Evolutionary conservation across 164 flowering plant genomes (phyloP).

Genomic region (Vitis labrusca): DNA sequence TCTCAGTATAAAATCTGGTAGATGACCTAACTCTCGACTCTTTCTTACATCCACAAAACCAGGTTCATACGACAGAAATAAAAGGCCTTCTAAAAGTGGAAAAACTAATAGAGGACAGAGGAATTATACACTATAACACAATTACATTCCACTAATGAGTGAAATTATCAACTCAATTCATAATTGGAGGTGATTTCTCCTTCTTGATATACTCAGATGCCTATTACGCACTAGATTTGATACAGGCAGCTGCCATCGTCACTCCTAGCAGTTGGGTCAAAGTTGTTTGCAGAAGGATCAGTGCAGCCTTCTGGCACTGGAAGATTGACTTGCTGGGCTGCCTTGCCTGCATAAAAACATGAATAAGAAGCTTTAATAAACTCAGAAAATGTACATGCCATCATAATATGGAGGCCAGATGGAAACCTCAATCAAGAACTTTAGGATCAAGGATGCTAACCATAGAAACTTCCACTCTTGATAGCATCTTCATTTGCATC

Average conservation of each 20-base stretch:
- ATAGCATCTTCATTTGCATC: constrained; percentile 46
- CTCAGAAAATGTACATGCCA: background rate
- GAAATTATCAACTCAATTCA: background rate
- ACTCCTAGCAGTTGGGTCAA: constrained; percentile 43
- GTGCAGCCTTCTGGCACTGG: constrained; percentile 59
- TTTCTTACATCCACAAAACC: background rate
- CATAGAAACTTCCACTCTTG: constrained; percentile 36
- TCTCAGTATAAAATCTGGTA: too few relatives aligned
- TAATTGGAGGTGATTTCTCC: background rate
- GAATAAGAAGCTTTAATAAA: background rate
- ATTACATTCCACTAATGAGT: background rate
- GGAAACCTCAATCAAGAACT: constrained; percentile 10
- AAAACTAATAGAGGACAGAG: too few relatives aligned
- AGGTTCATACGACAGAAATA: background rate
- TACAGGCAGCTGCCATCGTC: constrained; percentile 36
- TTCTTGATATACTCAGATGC: background rate
- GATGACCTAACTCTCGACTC: too few relatives aligned
- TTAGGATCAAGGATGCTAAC: constrained; percentile 23
- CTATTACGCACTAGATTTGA: background rate
- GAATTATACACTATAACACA: background rate
- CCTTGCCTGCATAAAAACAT: constrained; percentile 41
- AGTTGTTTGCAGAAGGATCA: constrained; percentile 28
- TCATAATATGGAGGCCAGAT: constrained; percentile 8
- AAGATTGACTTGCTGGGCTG: constrained; percentile 52
- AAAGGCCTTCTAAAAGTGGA: too few relatives aligned